phyloP scores from a whole-genome alignment of 345 rosid species.

The Salix caprea region DNA sequence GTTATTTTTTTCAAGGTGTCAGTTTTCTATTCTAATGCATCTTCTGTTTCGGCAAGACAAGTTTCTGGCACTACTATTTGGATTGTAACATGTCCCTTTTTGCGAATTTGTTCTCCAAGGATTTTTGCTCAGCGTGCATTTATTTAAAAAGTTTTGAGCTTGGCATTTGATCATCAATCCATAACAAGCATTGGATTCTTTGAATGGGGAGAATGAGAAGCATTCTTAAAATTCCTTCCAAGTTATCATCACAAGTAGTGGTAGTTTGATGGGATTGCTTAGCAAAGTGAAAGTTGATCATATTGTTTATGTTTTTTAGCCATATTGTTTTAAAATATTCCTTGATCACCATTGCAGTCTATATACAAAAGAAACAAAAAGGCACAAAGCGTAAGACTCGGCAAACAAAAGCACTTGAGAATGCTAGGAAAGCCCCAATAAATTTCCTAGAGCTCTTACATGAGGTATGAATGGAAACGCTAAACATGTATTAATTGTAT shows the following conservation, averaged over 20 bases:
- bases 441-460: constrained; percentile 83
- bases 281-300: neutral
- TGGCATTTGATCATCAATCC: neutral
- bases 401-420: constrained; percentile 89
- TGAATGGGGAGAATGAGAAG: neutral
- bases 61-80: neutral
- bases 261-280: neutral
- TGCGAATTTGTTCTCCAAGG: neutral
- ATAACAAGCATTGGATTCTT: neutral
- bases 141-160: neutral
- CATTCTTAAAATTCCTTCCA: neutral
- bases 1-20: neutral
- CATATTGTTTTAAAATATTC: neutral
- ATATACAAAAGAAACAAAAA: constrained; percentile 69
- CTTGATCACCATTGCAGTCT: constrained; percentile 38
- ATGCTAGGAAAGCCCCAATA: constrained; percentile 82
- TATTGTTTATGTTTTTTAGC: neutral
- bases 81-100: neutral
- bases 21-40: neutral
- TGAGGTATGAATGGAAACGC: constrained; percentile 41
- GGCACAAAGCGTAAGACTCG: constrained; percentile 85
- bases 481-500: neutral
- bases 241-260: neutral
- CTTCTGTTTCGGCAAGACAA: neutral
- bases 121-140: no score